Evolutionary conservation across 306 rosid genomes (phyloP).

Genomic region (Betula pendula): DNA sequence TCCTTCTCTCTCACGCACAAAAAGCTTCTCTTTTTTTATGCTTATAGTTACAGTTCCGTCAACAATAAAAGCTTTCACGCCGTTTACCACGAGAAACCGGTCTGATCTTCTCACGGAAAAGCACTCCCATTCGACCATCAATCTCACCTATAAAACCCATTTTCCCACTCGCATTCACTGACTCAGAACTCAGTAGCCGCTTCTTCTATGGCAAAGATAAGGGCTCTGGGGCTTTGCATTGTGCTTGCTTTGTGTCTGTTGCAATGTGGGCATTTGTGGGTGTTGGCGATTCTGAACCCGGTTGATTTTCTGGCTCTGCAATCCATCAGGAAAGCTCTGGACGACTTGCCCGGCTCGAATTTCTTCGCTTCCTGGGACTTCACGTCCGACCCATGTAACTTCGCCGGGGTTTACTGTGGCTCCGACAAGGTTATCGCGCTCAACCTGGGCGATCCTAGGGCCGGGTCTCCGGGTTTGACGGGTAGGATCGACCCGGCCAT

Average conservation of each 20-base stretch:
- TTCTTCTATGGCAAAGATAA: conserved; percentile 49
- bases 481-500: conserved; percentile 72
- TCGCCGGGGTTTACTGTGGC: conserved; percentile 87
- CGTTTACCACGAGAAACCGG: conserved; percentile 55
- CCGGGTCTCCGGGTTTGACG: conserved; percentile 82
- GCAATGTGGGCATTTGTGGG: conserved; percentile 27
- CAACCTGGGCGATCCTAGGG: conserved; percentile 91
- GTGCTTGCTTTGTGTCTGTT: conserved; percentile 32
- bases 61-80: conserved; percentile 49
- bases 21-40: conserved; percentile 13
- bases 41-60: conserved; percentile 34
- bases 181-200: conserved; percentile 6
- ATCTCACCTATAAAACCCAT: conserved; percentile 31
- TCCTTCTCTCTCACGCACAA: neutral
- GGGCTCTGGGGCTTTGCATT: conserved; percentile 6
- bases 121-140: conserved; percentile 10
- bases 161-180: neutral
- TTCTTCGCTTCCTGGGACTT: conserved; percentile 93
- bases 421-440: conserved; percentile 77
- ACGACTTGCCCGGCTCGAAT: conserved; percentile 81
- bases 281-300: conserved; percentile 74
- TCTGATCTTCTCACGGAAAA: conserved; percentile 44
- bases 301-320: conserved; percentile 87
- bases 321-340: conserved; percentile 64
- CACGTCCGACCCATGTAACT: conserved; percentile 90